phyloP scores from a whole-genome alignment of 805 yeast genomes.

The Wickerhamomyces kurtzmanii region DNA sequence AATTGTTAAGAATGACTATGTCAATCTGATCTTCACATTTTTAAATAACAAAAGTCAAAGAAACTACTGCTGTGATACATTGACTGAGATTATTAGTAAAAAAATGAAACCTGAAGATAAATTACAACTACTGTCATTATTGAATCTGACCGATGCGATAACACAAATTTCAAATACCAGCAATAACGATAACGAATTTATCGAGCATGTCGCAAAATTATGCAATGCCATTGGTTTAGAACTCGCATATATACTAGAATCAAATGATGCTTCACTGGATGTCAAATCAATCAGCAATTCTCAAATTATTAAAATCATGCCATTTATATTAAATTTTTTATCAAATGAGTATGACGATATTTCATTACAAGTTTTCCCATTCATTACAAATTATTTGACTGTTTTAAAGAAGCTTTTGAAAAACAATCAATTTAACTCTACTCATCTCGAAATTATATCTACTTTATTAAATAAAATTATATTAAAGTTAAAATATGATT shows the following conservation, averaged over 20 bases:
- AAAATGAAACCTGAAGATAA: constrained; percentile 72
- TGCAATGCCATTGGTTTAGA: constrained; percentile 70
- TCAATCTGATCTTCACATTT: constrained; percentile 4
- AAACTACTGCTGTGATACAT: constrained; percentile 26
- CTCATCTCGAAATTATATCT: constrained; percentile 43
- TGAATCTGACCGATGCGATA: constrained; percentile 52
- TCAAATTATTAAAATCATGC: constrained; percentile 56
- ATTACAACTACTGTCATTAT: constrained; percentile 42
- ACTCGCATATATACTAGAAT: constrained; percentile 57
- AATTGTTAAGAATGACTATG: constrained; percentile 14
- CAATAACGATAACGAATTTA: constrained; percentile 49
- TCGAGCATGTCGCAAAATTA: constrained; percentile 68
- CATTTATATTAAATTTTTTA: constrained; percentile 61
- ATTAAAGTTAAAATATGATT: constrained; percentile 71
- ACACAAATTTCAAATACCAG: constrained; percentile 25
- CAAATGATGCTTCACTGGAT: constrained; percentile 30
- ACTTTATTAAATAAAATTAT: constrained; percentile 62
- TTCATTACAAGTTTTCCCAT: constrained; percentile 72
- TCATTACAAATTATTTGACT: constrained; percentile 64
- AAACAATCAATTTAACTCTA: constrained; percentile 24
- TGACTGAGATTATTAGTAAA: constrained; percentile 59
- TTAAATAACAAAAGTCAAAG: constrained; percentile 7
- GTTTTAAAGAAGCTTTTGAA: constrained; percentile 49
- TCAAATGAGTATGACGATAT: constrained; percentile 85
- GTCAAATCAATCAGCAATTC: constrained; percentile 29